Conservation (phyloP, 768 basidiomycete genomes). For the Lyophyllum semitale region DNA sequence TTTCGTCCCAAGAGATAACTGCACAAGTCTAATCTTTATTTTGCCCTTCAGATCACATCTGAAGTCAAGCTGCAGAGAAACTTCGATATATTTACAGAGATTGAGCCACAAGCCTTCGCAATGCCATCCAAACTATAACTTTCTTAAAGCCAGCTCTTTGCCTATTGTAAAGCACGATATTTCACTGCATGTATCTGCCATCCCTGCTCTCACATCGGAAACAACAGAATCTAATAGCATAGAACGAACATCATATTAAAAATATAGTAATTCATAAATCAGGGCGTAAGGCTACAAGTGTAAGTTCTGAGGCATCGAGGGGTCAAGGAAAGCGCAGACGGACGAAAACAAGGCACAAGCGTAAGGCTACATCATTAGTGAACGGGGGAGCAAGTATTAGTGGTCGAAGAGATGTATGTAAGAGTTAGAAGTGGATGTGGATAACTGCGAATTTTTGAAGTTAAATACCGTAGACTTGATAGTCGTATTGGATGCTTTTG, state of each 20-base stretch:
- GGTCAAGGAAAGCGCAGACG: neutral
- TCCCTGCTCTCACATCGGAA: neutral
- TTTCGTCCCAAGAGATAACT: neutral
- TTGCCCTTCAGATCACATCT: conserved; percentile 41
- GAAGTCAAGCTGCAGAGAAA: conserved; percentile 60
- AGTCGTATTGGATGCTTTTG: conserved; percentile 61
- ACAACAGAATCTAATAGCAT: no score
- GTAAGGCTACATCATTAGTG: conserved; percentile 22
- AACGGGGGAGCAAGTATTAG: conserved; percentile 8
- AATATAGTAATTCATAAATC: conserved; percentile 1
- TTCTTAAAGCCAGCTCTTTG: neutral
- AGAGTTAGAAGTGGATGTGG: neutral
- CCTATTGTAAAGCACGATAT: neutral
- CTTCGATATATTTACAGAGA: conserved; percentile 64
- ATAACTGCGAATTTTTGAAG: conserved; percentile 1
- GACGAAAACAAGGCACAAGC: conserved; percentile 5
- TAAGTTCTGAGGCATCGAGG: neutral
- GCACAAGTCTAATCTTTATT: conserved; percentile 2
- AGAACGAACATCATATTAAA: neutral
- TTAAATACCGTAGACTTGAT: conserved; percentile 60
- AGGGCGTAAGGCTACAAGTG: conserved; percentile 18
- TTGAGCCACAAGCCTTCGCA: conserved; percentile 36
- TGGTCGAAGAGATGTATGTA: neutral
- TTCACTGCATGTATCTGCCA: neutral
- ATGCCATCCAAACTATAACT: conserved; percentile 30